Conservation (phyloP, 179 eudicot species). For the Monotropa hypopitys region DNA sequence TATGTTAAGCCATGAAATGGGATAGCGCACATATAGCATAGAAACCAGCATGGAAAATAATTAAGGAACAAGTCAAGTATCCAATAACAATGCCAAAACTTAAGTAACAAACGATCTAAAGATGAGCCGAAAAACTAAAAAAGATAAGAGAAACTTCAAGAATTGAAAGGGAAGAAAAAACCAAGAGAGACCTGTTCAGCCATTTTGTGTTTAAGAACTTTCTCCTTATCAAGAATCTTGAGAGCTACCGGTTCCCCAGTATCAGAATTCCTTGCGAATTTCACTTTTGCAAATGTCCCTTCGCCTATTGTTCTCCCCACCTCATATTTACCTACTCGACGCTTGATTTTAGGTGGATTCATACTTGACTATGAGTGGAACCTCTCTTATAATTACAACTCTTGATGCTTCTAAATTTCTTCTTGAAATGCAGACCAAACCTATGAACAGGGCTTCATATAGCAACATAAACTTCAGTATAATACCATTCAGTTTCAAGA, state of each 20-base stretch:
- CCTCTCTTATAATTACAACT: constrained; percentile 11
- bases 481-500: not conserved
- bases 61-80: not conserved
- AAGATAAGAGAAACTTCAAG: not conserved
- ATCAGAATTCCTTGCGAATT: constrained; percentile 75
- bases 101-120: not conserved
- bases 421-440: constrained; percentile 8
- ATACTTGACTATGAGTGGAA: constrained; percentile 17
- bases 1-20: not conserved
- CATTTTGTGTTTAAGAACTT: constrained; percentile 85
- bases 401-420: constrained; percentile 2
- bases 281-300: constrained; percentile 94
- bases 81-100: not conserved
- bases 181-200: constrained; percentile 64
- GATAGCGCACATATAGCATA: not conserved
- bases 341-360: constrained; percentile 66
- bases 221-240: constrained; percentile 89
- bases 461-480: not conserved
- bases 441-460: not conserved
- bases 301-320: constrained; percentile 95
- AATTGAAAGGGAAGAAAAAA: not conserved
- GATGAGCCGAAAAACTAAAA: not conserved
- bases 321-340: constrained; percentile 78
- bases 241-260: constrained; percentile 80
- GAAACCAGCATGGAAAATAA: not conserved